Conservation (phyloP, 768 basidiomycete species). For the Tricholomella constricta region DNA sequence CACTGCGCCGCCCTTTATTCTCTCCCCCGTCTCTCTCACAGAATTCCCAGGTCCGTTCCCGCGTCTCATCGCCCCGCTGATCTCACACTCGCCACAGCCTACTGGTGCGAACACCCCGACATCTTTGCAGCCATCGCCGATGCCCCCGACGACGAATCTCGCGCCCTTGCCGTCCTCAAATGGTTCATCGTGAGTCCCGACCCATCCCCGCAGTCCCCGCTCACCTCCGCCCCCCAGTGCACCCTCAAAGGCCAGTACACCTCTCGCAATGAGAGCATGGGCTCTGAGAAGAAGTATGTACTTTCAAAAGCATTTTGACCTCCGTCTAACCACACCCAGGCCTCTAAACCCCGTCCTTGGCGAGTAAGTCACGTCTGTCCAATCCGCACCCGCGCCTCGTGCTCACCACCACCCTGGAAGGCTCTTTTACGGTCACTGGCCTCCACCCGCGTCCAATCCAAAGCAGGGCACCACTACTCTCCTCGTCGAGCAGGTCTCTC, state of each 20-base stretch:
- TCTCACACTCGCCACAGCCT: constrained; percentile 51
- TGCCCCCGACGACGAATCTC: constrained; percentile 70
- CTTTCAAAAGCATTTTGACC: too few relatives aligned
- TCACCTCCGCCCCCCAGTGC: constrained; percentile 44
- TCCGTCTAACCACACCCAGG: constrained; percentile 37
- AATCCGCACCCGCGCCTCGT: background rate
- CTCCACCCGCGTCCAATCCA: constrained; percentile 43
- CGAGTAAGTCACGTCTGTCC: constrained; percentile 60
- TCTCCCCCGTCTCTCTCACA: constrained; percentile 87
- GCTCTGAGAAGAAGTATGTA: constrained; percentile 93
- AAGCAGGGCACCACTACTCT: constrained; percentile 81
- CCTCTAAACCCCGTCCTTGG: constrained; percentile 96
- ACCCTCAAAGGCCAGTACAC: constrained; percentile 97
- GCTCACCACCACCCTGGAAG: constrained; percentile 25
- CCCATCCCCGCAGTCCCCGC: background rate
- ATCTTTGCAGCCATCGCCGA: constrained; percentile 87
- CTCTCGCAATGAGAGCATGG: constrained; percentile 92
- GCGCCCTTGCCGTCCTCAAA: constrained; percentile 78
- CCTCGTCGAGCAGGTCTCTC: constrained; percentile 94
- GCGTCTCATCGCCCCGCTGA: constrained; percentile 4
- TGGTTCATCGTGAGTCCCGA: constrained; percentile 85
- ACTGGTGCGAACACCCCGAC: constrained; percentile 96
- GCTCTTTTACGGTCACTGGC: constrained; percentile 90
- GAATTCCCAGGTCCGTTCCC: constrained; percentile 78
- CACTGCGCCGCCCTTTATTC: constrained; percentile 89